Conservation (phyloP, 257 asterid species). For the Solanum raphanifolium region DNA sequence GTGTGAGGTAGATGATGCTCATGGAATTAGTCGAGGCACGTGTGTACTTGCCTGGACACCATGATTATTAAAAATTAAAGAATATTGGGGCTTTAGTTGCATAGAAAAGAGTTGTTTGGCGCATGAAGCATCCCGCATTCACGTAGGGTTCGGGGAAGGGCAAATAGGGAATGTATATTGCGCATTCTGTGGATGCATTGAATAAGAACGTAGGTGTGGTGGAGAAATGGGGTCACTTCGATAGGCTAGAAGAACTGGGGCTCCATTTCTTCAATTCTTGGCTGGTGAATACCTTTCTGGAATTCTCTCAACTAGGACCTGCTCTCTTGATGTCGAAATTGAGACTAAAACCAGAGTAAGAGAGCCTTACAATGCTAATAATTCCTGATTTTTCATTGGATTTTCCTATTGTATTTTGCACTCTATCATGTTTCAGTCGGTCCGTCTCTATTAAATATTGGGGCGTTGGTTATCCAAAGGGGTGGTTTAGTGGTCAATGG, state of each 20-base stretch:
- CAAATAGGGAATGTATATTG: conserved; percentile 27
- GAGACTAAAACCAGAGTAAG: conserved; percentile 86
- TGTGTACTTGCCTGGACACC: background rate
- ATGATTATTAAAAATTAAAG: background rate
- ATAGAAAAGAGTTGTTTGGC: rapidly evolving
- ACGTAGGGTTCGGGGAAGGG: background rate
- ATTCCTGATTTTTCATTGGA: background rate
- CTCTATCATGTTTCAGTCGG: background rate
- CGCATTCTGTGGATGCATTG: conserved; percentile 54
- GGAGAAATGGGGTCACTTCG: conserved; percentile 74
- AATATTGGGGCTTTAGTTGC: background rate
- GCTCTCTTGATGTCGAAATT: conserved; percentile 70
- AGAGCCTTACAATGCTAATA: background rate
- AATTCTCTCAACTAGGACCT: conserved; percentile 67
- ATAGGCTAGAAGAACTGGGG: conserved; percentile 71
- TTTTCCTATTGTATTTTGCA: background rate
- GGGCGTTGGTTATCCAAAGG: background rate
- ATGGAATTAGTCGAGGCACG: background rate
- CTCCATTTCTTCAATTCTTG: conserved; percentile 52
- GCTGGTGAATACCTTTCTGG: conserved; percentile 76
- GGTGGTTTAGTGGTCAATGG: background rate
- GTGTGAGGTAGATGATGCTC: background rate
- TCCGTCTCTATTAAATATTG: background rate
- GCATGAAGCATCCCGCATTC: background rate
- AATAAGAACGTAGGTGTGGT: conserved; percentile 71